Conservation (phyloP, 257 asterid species). For the Gentiana dahurica region DNA sequence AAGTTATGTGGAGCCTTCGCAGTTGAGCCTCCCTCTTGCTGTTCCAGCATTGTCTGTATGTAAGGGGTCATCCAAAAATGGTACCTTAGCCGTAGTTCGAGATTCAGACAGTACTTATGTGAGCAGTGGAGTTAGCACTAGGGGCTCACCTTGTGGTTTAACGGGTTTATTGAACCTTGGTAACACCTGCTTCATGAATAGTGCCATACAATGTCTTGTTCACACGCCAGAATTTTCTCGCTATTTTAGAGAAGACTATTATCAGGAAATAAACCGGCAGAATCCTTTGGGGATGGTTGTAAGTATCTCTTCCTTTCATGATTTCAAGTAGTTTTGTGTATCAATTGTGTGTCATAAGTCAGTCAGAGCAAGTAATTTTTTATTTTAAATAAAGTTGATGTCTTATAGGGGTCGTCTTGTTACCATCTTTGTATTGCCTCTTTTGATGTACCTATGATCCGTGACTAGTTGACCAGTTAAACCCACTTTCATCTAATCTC, state of each 20-base stretch:
- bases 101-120: constrained; percentile 58
- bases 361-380: not conserved
- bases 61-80: constrained; percentile 72
- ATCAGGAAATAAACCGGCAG: constrained; percentile 90
- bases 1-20: constrained; percentile 40
- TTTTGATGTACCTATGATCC: no score
- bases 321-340: not conserved
- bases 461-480: no score
- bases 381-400: not conserved
- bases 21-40: constrained; percentile 39
- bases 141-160: constrained; percentile 92
- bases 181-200: constrained; percentile 96
- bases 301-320: constrained; percentile 33
- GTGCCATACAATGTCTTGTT: constrained; percentile 97
- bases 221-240: constrained; percentile 95
- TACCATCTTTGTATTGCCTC: no score
- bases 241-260: constrained; percentile 93
- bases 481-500: no score
- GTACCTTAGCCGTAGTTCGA: constrained; percentile 29
- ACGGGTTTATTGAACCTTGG: constrained; percentile 95
- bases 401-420: not conserved
- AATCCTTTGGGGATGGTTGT: constrained; percentile 99
- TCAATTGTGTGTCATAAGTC: not conserved
- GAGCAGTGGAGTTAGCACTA: constrained; percentile 73
- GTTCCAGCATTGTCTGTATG: constrained; percentile 48